Base-by-base conservation (phyloP, 768 basidiomycete genomes). In the Leucocoprinus sp. region DNA sequence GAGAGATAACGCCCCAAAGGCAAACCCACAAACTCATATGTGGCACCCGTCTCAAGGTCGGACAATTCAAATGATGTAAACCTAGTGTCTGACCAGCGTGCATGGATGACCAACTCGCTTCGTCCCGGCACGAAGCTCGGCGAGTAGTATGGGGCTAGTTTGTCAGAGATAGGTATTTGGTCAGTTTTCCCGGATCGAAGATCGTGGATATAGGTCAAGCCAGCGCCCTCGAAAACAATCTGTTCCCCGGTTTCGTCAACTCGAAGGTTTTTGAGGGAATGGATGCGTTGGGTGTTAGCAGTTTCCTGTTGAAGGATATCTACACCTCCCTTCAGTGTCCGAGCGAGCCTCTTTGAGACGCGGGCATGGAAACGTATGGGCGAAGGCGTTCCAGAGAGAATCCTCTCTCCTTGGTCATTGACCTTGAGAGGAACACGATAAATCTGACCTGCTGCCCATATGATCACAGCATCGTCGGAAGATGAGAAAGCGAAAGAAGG, bases 401-500 rank as follows among this genome's bases (percentile, higher is more conserved):
- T 54, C 38, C 67, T 73, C 54, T 86, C 84, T 17, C 80, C 78
- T 12, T 56, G 55, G 2, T 53, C 39, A 53, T 82, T 82, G n/a
- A 55, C 57, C 4, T 63, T 52, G 22, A 85, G 62, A 12, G 84
- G 82, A 8, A 86, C 68, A 11, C 64, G 67, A 57, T 78, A 75
- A 19, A 86, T 83, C 47, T 82, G 74, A 2, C 84, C 84, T 1
- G 80, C 74, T 3, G 84, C 80, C 84, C 84, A 86, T 46, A 86
- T 79, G 50, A 86, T 68, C 42, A 86, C 62, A 1, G 74, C 78
- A 46, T 72, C 67, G 49, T 77, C 75, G 14, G 64, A 60, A 0
- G 78, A 80, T 0, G 78, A 71, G 60, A 86, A 86, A 7, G 83
- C 70, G 55, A 82, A 87, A 1, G 82, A 79, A 0, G 84, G 84